Conservation (phyloP, 495 filamentous ascomycete species). For the Xylaria scruposa region DNA sequence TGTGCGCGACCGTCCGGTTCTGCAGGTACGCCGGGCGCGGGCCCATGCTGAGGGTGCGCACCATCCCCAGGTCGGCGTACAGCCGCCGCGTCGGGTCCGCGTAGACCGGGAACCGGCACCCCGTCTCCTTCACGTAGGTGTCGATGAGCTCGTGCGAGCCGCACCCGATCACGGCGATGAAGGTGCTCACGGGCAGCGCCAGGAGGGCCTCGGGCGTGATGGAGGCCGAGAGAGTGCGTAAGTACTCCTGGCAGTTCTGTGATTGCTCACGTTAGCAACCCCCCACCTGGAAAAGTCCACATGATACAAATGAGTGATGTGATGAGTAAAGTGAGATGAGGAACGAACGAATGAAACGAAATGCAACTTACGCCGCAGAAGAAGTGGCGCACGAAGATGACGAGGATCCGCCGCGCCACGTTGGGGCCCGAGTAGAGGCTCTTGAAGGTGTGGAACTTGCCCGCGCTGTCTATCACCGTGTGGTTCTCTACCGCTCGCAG, state of each 20-base stretch:
- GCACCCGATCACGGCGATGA: constrained; percentile 78
- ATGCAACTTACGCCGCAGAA: constrained; percentile 76
- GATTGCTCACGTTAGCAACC: neutral
- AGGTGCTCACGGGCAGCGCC: constrained; percentile 62
- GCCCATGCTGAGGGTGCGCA: constrained; percentile 66
- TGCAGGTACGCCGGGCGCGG: constrained; percentile 70
- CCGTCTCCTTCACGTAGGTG: constrained; percentile 66
- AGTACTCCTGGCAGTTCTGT: constrained; percentile 76
- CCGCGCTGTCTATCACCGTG: constrained; percentile 68
- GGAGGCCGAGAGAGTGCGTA: constrained; percentile 65
- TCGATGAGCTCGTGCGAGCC: constrained; percentile 76
- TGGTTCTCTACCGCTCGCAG: constrained; percentile 61
- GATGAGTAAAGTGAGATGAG: too few relatives aligned
- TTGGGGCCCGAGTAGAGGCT: constrained; percentile 68
- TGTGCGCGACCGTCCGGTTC: constrained; percentile 50
- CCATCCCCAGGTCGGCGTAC: constrained; percentile 77
- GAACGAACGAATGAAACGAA: too few relatives aligned
- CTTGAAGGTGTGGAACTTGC: constrained; percentile 68
- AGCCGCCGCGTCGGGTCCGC: constrained; percentile 74
- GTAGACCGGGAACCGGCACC: constrained; percentile 81
- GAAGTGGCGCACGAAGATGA: constrained; percentile 89
- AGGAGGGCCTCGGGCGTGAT: constrained; percentile 65
- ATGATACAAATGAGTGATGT: too few relatives aligned
- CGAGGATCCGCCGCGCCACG: constrained; percentile 62
- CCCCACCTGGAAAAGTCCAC: neutral